These are phyloP conservation scores for Rhazya stricta DNA, from an alignment of 257 asterid species.

Conservation along the genomic window DNA sequence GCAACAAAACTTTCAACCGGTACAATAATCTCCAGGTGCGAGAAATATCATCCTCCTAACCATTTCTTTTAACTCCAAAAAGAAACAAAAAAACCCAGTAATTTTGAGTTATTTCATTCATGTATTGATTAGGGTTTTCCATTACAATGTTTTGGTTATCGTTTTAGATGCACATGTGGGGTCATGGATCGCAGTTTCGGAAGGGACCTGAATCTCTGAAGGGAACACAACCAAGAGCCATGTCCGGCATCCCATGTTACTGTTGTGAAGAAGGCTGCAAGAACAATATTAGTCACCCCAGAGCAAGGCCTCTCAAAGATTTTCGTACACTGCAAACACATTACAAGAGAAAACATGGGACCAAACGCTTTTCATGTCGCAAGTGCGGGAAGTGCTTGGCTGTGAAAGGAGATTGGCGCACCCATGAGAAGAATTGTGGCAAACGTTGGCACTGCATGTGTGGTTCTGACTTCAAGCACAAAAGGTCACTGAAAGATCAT, in stretches of 20 bases:
- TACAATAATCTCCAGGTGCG: slow-evolving; percentile 78
- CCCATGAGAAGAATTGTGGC: slow-evolving; percentile 80
- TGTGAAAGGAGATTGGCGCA: slow-evolving; percentile 77
- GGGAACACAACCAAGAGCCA: slow-evolving; percentile 49
- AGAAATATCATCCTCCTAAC: neutral
- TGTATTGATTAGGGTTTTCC: neutral
- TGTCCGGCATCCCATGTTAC: slow-evolving; percentile 59
- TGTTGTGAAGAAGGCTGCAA: slow-evolving; percentile 66
- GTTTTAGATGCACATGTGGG: slow-evolving; percentile 82
- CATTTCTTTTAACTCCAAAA: neutral
- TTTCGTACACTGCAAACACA: slow-evolving; percentile 67
- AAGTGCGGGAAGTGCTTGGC: slow-evolving; percentile 67
- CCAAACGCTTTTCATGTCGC: slow-evolving; percentile 44
- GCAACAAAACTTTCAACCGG: slow-evolving; percentile 64
- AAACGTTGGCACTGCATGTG: slow-evolving; percentile 68
- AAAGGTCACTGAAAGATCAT: slow-evolving; percentile 77
- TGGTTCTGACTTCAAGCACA: slow-evolving; percentile 80
- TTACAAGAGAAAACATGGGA: slow-evolving; percentile 62
- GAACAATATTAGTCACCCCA: slow-evolving; percentile 54
- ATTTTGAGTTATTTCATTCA: neutral
- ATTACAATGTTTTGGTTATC: neutral
- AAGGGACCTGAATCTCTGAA: slow-evolving; percentile 61
- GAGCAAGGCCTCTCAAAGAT: slow-evolving; percentile 54
- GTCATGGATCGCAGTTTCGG: slow-evolving; percentile 62
- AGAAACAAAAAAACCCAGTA: neutral